Conservation (phyloP, 2,329 filamentous ascomycete species). For the Pseudogymnoascus sp. region DNA sequence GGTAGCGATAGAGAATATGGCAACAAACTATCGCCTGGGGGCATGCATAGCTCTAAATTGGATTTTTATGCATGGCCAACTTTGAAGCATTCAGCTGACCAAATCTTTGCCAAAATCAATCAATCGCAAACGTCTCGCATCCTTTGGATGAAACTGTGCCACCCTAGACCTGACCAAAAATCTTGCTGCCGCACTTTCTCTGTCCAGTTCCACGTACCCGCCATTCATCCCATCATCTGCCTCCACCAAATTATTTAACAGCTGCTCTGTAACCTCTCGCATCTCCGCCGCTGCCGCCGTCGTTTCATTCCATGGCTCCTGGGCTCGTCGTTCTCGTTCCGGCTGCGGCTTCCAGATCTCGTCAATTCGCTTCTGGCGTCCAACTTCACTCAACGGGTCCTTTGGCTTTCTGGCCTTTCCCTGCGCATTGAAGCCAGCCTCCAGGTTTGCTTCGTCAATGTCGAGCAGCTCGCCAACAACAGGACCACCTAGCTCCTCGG, state of each 20-base stretch:
- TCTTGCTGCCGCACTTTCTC: conserved; percentile 56
- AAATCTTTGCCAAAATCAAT: conserved; percentile 60
- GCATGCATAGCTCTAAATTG: neutral
- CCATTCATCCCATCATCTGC: conserved; percentile 49
- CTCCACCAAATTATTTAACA: conserved; percentile 53
- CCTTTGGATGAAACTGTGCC: conserved; percentile 59
- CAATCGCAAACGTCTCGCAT: conserved; percentile 53
- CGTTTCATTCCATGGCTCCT: conserved; percentile 30
- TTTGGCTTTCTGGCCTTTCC: conserved; percentile 50
- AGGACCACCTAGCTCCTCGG: conserved; percentile 76
- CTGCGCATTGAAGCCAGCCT: conserved; percentile 54
- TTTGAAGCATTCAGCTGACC: conserved; percentile 40
- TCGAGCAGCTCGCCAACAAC: conserved; percentile 70
- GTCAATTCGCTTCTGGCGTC: conserved; percentile 55
- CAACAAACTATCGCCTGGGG: neutral
- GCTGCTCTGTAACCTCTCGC: conserved; percentile 52
- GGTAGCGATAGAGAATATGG: neutral
- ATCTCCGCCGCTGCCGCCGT: conserved; percentile 50
- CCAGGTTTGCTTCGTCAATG: conserved; percentile 53
- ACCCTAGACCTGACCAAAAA: conserved; percentile 61
- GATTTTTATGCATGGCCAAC: neutral
- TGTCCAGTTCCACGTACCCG: conserved; percentile 52
- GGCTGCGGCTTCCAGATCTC: conserved; percentile 49
- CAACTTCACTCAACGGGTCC: conserved; percentile 39
- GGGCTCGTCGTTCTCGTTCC: conserved; percentile 4